Evolutionary conservation across 768 basidiomycete genomes (phyloP).

Genomic region (Terana coerulea): DNA sequence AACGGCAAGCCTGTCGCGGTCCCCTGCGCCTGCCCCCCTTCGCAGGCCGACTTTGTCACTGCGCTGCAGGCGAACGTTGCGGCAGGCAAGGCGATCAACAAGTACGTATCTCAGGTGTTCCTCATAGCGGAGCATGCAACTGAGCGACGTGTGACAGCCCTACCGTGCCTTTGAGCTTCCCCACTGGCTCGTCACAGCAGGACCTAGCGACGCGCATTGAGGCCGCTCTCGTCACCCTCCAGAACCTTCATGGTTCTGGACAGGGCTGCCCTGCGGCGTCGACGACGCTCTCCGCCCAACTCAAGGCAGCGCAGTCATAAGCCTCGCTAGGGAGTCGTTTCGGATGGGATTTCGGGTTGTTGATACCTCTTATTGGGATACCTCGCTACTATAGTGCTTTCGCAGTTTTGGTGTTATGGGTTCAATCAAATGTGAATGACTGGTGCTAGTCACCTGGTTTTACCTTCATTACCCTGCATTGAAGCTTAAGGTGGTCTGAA

Average conservation of each 20-base stretch:
- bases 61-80: slow-evolving; percentile 50
- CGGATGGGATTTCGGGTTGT: no score
- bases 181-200: slow-evolving; percentile 49
- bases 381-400: neutral
- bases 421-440: neutral
- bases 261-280: slow-evolving; percentile 63
- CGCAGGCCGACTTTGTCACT: slow-evolving; percentile 46
- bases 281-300: slow-evolving; percentile 30
- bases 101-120: slow-evolving; percentile 29
- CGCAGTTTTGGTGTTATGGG: neutral
- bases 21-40: slow-evolving; percentile 64
- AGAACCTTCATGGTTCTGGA: slow-evolving; percentile 68
- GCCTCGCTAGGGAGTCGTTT: neutral
- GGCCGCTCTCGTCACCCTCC: slow-evolving; percentile 61
- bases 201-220: slow-evolving; percentile 55
- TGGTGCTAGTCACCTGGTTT: neutral
- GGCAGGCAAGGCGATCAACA: slow-evolving; percentile 62
- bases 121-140: no score
- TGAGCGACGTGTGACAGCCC: slow-evolving; percentile 28
- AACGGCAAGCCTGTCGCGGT: slow-evolving; percentile 55
- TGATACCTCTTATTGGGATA: no score
- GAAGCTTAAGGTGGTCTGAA: no score
- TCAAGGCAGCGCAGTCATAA: slow-evolving; percentile 5
- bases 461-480: neutral
- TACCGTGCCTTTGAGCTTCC: slow-evolving; percentile 54